Conservation (phyloP, 371 early-diverging fungal species). For the Apophysomyces sp. region DNA sequence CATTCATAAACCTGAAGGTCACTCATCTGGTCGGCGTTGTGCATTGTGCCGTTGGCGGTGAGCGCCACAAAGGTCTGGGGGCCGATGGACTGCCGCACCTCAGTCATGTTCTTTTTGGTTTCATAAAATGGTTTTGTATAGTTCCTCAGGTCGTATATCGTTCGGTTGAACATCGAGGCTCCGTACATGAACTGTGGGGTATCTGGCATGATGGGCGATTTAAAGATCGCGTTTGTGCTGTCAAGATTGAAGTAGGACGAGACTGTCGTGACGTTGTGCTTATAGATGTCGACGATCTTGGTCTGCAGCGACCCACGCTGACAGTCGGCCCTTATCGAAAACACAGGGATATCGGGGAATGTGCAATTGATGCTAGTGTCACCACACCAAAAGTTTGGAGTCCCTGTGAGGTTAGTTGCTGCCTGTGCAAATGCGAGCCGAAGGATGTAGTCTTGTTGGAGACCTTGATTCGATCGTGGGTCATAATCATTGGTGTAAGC, state of each 20-base stretch:
- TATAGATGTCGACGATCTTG: slow-evolving; percentile 5
- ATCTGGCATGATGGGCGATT: background rate
- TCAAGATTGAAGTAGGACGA: background rate
- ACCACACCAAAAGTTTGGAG: slow-evolving; percentile 4
- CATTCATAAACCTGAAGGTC: background rate
- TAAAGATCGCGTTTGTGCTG: background rate
- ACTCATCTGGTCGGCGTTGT: background rate
- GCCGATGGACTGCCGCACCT: background rate
- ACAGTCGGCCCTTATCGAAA: background rate
- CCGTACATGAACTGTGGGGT: background rate
- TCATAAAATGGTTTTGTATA: background rate
- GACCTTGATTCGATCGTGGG: background rate
- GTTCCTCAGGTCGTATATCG: background rate
- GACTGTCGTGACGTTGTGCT: slow-evolving; percentile 6
- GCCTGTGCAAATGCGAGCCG: slow-evolving; percentile 7
- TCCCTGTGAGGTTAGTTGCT: background rate
- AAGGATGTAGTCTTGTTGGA: slow-evolving; percentile 8
- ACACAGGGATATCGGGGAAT: background rate
- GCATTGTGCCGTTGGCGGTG: background rate
- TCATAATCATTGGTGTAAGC: background rate
- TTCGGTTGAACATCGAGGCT: background rate
- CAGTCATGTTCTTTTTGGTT: background rate
- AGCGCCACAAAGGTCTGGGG: background rate
- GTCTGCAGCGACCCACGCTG: slow-evolving; percentile 7
- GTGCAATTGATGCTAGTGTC: slow-evolving; percentile 8